Evolutionary conservation across 106 monocot genomes (phyloP), one percentile per base, ranked within the genome.

Genomic region (Alisma plantagoaquatica): DNA sequence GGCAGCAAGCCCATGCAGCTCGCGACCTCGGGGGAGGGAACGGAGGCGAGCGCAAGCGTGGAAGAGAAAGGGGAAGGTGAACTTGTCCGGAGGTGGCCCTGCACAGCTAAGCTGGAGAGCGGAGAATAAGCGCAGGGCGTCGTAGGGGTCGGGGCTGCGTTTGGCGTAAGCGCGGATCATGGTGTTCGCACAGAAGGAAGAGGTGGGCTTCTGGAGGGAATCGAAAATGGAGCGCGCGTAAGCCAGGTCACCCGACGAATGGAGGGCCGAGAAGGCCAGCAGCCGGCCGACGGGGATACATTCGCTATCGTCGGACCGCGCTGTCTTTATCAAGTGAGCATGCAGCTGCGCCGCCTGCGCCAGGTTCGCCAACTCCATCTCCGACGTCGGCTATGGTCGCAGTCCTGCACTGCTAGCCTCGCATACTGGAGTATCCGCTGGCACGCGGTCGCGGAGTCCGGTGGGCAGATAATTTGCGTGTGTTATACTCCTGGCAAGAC

Each of bases 31-130:
- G 4, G 19, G 2, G 30, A 1, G n/a, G 29, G 20, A 30, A 1
- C 31, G 43, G 11, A 61, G 52, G 52, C 61, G 61, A 53, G 18
- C 5, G 45, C 60, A 69, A 27, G 60, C 25, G 51, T n/a, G 16
- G 59, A 68, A 59, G 68, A 68, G 68, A 43, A 51, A 59, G 25
- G 68, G 57, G 43, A 16, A 68, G 41, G 59, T 59, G 59, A 68
- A 68, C 42, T 28, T 25, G 51, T 68, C 68, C 22, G 59, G 59
- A 3, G 7, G 19, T 1, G 57, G 41, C 26, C 29, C 41, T 6
- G 26, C 11, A 16, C 4, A 31, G 10, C n/a, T 43, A 46, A 35
- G 44, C 14, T 22, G 60, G 21, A 16, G 14, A 31, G 28, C n/a
- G 65, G 27, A 45, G 65, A 45, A 18, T 25, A 52, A 22, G 15